phyloP scores from a whole-genome alignment of 768 basidiomycete species.

The Rhizopogon salebrosus region DNA sequence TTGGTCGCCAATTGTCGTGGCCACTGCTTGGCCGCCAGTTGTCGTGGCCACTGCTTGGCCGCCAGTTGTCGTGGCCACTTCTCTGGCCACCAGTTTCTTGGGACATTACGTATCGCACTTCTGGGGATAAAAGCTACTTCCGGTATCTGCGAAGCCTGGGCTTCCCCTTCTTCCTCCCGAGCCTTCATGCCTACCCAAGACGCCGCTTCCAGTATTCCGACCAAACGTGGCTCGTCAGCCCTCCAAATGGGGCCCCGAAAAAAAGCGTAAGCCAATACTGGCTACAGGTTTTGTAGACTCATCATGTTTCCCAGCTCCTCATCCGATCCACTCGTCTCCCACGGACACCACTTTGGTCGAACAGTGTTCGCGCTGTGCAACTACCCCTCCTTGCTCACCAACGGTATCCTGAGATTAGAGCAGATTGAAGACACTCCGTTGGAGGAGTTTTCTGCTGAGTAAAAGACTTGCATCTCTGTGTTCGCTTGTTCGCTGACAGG shows the following conservation, averaged over 20 bases:
- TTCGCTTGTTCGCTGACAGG: background rate
- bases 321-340: conserved; percentile 14
- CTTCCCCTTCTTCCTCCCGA: background rate
- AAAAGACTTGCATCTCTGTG: background rate
- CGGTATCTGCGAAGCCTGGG: background rate
- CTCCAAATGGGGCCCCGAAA: conserved; percentile 11
- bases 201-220: background rate
- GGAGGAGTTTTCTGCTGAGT: background rate
- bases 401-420: conserved; percentile 7
- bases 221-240: background rate
- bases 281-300: background rate
- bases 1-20: too few relatives aligned
- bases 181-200: background rate
- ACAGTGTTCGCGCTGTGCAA: conserved; percentile 12
- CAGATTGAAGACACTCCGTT: conserved; percentile 1
- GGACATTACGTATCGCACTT: background rate
- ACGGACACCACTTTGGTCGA: conserved; percentile 15
- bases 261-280: background rate
- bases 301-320: background rate
- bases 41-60: too few relatives aligned
- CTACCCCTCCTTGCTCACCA: conserved; percentile 8
- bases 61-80: background rate
- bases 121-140: background rate
- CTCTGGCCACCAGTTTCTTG: background rate
- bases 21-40: too few relatives aligned